These are phyloP conservation scores for Lentinula novae-zelandiae DNA, from an alignment of 1,284 basidiomycete genomes.

Conservation along the genomic window DNA sequence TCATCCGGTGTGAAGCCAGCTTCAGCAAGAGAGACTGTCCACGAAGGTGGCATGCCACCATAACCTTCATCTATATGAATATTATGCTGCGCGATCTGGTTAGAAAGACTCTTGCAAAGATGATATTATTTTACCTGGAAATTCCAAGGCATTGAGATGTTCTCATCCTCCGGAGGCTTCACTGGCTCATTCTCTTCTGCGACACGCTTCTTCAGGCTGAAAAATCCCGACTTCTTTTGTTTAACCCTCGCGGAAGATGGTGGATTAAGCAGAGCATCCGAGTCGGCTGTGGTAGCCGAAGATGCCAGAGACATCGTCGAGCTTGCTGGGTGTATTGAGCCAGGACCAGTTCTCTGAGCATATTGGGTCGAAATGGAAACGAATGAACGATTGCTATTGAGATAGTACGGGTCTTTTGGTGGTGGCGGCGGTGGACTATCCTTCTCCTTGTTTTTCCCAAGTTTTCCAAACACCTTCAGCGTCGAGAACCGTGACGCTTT, in stretches of 20 bases:
- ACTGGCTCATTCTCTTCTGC: slow-evolving; percentile 19
- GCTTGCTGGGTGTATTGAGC: slow-evolving; percentile 8
- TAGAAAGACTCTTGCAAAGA: slow-evolving; percentile 10
- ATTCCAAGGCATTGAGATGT: slow-evolving; percentile 69
- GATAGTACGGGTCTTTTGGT: slow-evolving; percentile 61
- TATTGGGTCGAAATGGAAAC: slow-evolving; percentile 43
- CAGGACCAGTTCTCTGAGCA: slow-evolving; percentile 1
- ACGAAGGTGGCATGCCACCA: slow-evolving; percentile 67
- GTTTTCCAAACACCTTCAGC: slow-evolving; percentile 55
- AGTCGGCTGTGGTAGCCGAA: slow-evolving; percentile 20
- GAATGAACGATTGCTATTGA: slow-evolving; percentile 50
- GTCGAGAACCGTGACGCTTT: slow-evolving; percentile 53
- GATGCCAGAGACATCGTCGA: slow-evolving; percentile 32
- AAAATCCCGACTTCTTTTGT: slow-evolving; percentile 34
- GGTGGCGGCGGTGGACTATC: slow-evolving; percentile 53
- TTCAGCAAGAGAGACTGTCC: slow-evolving; percentile 55
- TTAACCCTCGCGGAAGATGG: slow-evolving; percentile 18
- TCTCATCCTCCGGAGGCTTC: slow-evolving; percentile 45
- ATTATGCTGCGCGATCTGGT: slow-evolving; percentile 49
- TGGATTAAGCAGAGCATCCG: slow-evolving; percentile 18
- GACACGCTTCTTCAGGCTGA: slow-evolving; percentile 36
- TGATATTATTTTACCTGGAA: slow-evolving; percentile 52
- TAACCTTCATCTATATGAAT: slow-evolving; percentile 77
- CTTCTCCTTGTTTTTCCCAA: slow-evolving; percentile 27
- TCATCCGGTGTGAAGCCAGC: slow-evolving; percentile 67